These are phyloP conservation scores for Nigrospora osmanthi DNA, from an alignment of 2,329 filamentous ascomycete species.

Conservation along the genomic window DNA sequence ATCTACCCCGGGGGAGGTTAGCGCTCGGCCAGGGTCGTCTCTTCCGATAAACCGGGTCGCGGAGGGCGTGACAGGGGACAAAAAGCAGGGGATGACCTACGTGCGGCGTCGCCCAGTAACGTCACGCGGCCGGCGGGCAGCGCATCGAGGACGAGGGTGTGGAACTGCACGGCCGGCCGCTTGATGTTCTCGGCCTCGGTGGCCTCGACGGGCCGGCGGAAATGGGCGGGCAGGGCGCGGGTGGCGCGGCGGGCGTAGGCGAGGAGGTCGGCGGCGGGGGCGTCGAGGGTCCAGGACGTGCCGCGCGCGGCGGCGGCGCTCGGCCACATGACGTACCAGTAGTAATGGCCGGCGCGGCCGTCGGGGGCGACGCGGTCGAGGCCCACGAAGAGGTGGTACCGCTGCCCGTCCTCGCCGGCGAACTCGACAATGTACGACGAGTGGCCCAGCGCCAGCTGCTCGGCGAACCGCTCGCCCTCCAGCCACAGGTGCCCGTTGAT, in stretches of 20 bases:
- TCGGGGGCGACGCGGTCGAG: constrained; percentile 10
- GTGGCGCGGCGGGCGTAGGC: constrained; percentile 22
- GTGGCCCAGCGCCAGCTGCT: constrained; percentile 22
- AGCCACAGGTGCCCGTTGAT: constrained; percentile 19
- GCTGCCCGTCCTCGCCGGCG: background rate
- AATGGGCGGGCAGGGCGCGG: constrained; percentile 7
- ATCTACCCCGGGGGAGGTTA: background rate
- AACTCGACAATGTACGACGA: constrained; percentile 19
- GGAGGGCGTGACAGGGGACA: no score
- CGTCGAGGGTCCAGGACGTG: constrained; percentile 63
- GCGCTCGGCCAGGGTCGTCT: no score
- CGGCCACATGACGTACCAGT: constrained; percentile 11
- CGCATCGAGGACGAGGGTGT: constrained; percentile 7
- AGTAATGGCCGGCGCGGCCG: constrained; percentile 14
- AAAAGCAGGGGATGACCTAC: constrained; percentile 10
- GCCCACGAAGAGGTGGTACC: constrained; percentile 12
- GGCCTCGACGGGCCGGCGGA: constrained; percentile 9
- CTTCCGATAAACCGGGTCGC: no score
- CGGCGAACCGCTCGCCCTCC: constrained; percentile 14
- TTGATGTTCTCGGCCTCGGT: constrained; percentile 6
- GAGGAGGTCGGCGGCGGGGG: constrained; percentile 44
- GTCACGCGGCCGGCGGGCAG: constrained; percentile 9
- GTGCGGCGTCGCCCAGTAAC: constrained; percentile 12
- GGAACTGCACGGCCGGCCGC: background rate
- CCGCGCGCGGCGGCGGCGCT: constrained; percentile 31